A percentile compares a stretch with the other conserved stretches of the same genome.
These are phyloP conservation scores for Solanum ossicruentum DNA, from an alignment of 257 asterid genomes.

Conservation along the genomic window DNA sequence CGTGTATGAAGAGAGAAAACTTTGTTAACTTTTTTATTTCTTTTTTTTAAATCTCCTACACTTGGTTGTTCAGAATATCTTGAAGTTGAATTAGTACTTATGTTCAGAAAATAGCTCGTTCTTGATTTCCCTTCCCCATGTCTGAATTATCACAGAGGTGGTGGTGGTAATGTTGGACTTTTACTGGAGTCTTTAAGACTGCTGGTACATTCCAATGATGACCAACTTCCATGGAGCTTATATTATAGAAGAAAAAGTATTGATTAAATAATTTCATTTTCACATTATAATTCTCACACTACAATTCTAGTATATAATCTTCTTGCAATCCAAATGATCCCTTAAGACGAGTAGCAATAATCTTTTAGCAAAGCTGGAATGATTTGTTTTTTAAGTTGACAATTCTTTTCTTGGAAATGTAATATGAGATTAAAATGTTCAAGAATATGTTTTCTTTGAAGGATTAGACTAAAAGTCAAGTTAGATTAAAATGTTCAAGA, in stretches of 20 bases:
- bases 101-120: not conserved
- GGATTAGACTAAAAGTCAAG: not conserved
- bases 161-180: not conserved
- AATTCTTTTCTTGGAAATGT: not conserved
- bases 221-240: not conserved
- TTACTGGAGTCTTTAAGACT: not conserved
- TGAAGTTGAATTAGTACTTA: not conserved
- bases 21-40: not conserved
- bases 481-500: not conserved
- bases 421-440: not conserved
- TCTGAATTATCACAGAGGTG: not conserved
- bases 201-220: not conserved
- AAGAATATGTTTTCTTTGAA: no score
- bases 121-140: not conserved
- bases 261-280: no score
- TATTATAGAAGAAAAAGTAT: no score
- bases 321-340: not conserved
- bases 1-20: conserved; percentile 20
- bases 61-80: not conserved
- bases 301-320: not conserved
- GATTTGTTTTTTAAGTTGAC: not conserved
- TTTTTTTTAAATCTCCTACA: not conserved
- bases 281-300: no score
- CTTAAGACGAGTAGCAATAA: not conserved
- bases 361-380: not conserved